These are phyloP conservation scores for Tetramitus jugosus DNA, from an alignment of 208 protist species.

Conservation along the genomic window DNA sequence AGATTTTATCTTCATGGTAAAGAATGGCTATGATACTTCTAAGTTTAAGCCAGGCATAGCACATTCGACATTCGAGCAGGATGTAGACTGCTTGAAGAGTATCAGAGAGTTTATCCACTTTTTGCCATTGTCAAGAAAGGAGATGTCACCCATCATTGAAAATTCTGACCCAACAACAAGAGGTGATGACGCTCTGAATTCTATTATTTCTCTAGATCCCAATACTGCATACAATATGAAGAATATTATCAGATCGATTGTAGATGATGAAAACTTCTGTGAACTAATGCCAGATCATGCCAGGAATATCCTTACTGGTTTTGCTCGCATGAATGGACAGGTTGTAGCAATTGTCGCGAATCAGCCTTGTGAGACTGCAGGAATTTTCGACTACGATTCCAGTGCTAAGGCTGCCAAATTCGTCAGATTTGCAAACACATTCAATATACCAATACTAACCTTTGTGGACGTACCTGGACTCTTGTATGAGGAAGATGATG, in stretches of 20 bases:
- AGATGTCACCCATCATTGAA: constrained; percentile 41
- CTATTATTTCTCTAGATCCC: constrained; percentile 63
- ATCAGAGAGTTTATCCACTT: constrained; percentile 70
- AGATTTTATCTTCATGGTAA: constrained; percentile 94
- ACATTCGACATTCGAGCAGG: constrained; percentile 77
- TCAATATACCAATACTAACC: constrained; percentile 92
- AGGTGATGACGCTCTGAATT: constrained; percentile 48
- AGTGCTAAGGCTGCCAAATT: constrained; percentile 77
- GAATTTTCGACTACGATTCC: constrained; percentile 79
- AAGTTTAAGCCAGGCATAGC: constrained; percentile 71
- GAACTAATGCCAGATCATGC: constrained; percentile 83
- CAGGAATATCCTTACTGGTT: constrained; percentile 86
- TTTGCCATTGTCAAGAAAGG: constrained; percentile 71
- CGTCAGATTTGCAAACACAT: constrained; percentile 90
- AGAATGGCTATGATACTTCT: constrained; percentile 71
- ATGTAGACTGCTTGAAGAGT: constrained; percentile 67
- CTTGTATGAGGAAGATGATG: constrained; percentile 82
- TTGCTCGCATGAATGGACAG: constrained; percentile 73
- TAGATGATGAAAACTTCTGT: constrained; percentile 81
- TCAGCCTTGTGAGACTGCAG: constrained; percentile 77
- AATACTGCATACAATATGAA: constrained; percentile 85
- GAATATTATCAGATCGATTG: constrained; percentile 59
- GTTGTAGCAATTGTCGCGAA: constrained; percentile 86
- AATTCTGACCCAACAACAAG: constrained; percentile 52
- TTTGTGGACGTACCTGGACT: constrained; percentile 93